Evolutionary conservation across 257 asterid genomes (phyloP), one percentile per base, ranked within the genome.

Genomic region (Ilex aquifolium): DNA sequence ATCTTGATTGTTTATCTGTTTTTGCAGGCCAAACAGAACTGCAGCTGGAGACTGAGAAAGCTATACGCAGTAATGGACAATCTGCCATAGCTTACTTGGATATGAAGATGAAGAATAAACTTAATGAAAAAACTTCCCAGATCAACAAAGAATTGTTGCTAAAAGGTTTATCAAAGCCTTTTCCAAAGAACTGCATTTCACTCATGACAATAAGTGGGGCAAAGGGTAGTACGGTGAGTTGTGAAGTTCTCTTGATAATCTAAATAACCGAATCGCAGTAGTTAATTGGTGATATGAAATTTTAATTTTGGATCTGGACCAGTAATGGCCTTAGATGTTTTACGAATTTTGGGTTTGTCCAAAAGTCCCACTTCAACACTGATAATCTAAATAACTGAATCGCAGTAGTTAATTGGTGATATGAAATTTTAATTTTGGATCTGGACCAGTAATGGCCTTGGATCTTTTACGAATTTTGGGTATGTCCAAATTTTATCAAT

Each of bases 201-300:
- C 83, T 84, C 32, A 93, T 93, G 99, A 93, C 99, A 27, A 86
- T 94, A 67, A 89, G 95, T 30, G 99, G 99, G 49, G 99, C 99
- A 36, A 93, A 93, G 90, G 99, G 99, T 59, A 88, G 99, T 72
- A 85, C 99, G 83, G 97, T 93, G 71, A 79, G 94, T 76, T 66
- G 27, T 65, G 10, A 61, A 42, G 44, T 61, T 50, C 53, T 44
- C 70, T 65, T 14, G 44, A 21, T 21, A 21, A 21, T 21, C 27
- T 21, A 21, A 21, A 21, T 21, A 21, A 21, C 27, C 27, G 27
- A 21, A 21, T 21, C 27, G 27, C 27, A 21, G 27, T 21, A 21
- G 27, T 21, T 21, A 21, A 21, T 21, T 21, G 27, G 27, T 21
- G 27, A 21, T 21, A 21, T 21, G 27, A 21, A 21, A 21, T 21